phyloP scores from a whole-genome alignment of 75 land plant genomes.

The Picea glauca region DNA sequence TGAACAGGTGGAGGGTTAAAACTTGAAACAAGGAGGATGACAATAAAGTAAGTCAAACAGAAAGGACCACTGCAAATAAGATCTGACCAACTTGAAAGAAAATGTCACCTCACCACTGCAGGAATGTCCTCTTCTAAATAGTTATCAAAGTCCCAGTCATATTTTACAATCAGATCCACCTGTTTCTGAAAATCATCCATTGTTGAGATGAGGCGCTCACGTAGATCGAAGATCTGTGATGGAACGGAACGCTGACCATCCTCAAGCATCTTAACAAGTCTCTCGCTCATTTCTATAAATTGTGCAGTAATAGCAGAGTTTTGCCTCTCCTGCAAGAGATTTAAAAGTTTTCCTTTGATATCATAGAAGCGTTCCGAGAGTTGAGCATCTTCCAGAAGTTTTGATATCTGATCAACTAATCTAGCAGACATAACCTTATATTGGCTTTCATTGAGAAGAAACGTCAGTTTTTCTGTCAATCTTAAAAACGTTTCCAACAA shows the following conservation, averaged over 20 bases:
- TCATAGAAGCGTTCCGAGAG: conserved; percentile 69
- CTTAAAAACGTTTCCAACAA: conserved; percentile 59
- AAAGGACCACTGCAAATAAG: neutral
- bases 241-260: conserved; percentile 86
- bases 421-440: conserved; percentile 54
- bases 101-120: conserved; percentile 77
- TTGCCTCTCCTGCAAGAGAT: conserved; percentile 65
- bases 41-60: neutral
- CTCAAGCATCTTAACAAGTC: conserved; percentile 68
- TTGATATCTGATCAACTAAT: conserved; percentile 72
- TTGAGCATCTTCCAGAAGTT: conserved; percentile 69
- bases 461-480: conserved; percentile 58
- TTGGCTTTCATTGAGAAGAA: conserved; percentile 79
- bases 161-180: conserved; percentile 72
- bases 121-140: conserved; percentile 91
- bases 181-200: conserved; percentile 91
- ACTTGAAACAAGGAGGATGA: neutral
- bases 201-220: conserved; percentile 67
- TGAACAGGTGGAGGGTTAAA: neutral
- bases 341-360: conserved; percentile 56
- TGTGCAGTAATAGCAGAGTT: conserved; percentile 60
- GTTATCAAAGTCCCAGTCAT: conserved; percentile 99
- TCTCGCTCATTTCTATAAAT: conserved; percentile 68
- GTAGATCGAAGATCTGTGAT: conserved; percentile 72
- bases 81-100: neutral